A percentile compares a stretch with the other conserved stretches of the same genome.
These are phyloP conservation scores for Fusarium zealandicum DNA, from an alignment of 2,329 filamentous ascomycete species.

Conservation along the genomic window DNA sequence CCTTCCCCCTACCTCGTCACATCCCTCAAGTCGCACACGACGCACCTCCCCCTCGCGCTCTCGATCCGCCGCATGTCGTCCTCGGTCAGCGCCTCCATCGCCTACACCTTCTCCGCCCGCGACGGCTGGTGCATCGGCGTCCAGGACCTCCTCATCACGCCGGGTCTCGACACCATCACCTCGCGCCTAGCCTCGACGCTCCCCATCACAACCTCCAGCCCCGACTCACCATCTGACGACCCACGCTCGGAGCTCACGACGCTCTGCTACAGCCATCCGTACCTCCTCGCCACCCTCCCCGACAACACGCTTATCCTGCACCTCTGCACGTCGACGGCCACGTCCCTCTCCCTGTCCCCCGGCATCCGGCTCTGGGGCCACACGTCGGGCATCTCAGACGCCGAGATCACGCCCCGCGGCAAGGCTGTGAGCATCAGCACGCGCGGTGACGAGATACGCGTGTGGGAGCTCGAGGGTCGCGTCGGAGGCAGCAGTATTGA, in stretches of 20 bases:
- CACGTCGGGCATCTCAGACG: conserved; percentile 86
- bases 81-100: conserved; percentile 80
- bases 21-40: conserved; percentile 81
- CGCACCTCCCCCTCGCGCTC: conserved; percentile 79
- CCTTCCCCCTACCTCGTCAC: conserved; percentile 64
- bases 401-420: conserved; percentile 82
- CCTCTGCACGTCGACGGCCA: conserved; percentile 76
- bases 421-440: conserved; percentile 90
- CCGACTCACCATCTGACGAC: conserved; percentile 13
- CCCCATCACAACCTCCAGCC: conserved; percentile 40
- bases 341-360: conserved; percentile 71
- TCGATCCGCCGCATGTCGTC: conserved; percentile 74
- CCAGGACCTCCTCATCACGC: conserved; percentile 79
- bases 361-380: conserved; percentile 88
- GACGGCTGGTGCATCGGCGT: conserved; percentile 89
- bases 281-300: conserved; percentile 80
- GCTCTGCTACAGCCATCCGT: conserved; percentile 79
- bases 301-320: conserved; percentile 90
- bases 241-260: conserved; percentile 54
- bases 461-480: conserved; percentile 88
- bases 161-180: conserved; percentile 45
- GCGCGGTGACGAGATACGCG: conserved; percentile 78
- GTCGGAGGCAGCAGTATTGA: conserved; percentile 62
- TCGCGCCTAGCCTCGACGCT: conserved; percentile 49
- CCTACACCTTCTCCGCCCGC: conserved; percentile 80